These are phyloP conservation scores for Ceratocystis variospora DNA, from an alignment of 2,329 filamentous ascomycete genomes.

Conservation along the genomic window DNA sequence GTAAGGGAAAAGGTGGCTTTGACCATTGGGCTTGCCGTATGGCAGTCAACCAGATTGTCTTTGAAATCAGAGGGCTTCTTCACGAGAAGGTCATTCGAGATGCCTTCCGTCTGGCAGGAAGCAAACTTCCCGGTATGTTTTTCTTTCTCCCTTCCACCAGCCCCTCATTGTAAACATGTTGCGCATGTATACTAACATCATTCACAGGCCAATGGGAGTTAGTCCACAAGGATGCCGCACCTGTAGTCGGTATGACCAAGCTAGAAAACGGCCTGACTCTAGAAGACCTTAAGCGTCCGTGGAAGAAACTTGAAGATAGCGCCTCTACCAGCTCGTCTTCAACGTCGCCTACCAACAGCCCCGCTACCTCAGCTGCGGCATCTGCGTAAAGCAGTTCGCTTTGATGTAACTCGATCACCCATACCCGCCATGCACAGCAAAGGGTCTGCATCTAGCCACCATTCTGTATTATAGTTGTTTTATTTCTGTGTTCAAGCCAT, in stretches of 20 bases:
- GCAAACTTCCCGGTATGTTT: constrained; percentile 76
- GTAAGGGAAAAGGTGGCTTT: constrained; percentile 95
- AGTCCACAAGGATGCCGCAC: constrained; percentile 78
- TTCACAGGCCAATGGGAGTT: constrained; percentile 69
- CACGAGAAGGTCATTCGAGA: constrained; percentile 92
- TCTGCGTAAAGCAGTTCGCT: constrained; percentile 7
- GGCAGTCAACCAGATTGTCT: constrained; percentile 78
- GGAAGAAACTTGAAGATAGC: constrained; percentile 32
- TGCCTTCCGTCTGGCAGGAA: constrained; percentile 83
- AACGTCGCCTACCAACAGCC: neutral
- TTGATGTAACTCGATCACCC: constrained; percentile 1
- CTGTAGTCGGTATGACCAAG: constrained; percentile 87
- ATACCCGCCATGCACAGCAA: neutral
- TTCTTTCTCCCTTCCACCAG: neutral
- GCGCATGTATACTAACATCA: constrained; percentile 20
- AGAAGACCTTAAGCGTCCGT: constrained; percentile 68
- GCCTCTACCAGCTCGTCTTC: neutral
- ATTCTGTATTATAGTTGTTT: constrained; percentile 18
- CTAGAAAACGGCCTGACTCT: constrained; percentile 63
- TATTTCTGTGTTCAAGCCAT: neutral
- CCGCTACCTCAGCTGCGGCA: constrained; percentile 6
- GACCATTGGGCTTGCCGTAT: constrained; percentile 92
- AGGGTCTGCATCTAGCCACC: neutral
- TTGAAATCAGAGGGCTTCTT: constrained; percentile 80
- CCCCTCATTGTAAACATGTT: neutral